Percentiles rank a stretch among this genome's conserved stretches.
phyloP scores from a whole-genome alignment of 305 asterid species.

The Coffea humblotiana region DNA sequence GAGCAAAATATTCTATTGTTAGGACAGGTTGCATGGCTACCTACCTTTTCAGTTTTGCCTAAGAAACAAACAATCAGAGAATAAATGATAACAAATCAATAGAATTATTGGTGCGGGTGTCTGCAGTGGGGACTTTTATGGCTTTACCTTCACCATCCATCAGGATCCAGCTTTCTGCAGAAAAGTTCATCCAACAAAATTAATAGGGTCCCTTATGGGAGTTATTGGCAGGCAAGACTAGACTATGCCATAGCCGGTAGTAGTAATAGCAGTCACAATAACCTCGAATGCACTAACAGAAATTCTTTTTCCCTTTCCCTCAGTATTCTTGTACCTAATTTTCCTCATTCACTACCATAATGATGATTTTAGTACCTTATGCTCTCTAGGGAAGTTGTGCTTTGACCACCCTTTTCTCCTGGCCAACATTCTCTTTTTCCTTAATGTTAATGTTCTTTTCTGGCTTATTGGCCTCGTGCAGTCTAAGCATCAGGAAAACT shows the following conservation, averaged over 20 bases:
- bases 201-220: slow-evolving; percentile 1
- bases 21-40: background rate
- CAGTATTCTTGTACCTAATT: slow-evolving; percentile 60
- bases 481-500: slow-evolving; percentile 83
- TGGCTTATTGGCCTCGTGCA: slow-evolving; percentile 70
- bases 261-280: slow-evolving; percentile 15
- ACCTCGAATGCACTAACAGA: slow-evolving; percentile 59
- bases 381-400: slow-evolving; percentile 71
- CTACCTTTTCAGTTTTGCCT: too few relatives aligned
- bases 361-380: slow-evolving; percentile 21
- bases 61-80: too few relatives aligned
- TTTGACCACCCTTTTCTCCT: slow-evolving; percentile 64
- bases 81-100: background rate
- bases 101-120: slow-evolving; percentile 2
- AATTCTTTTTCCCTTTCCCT: slow-evolving; percentile 66
- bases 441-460: slow-evolving; percentile 74
- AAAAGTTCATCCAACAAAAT: too few relatives aligned
- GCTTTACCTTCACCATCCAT: background rate
- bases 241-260: slow-evolving; percentile 8
- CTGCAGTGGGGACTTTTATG: background rate
- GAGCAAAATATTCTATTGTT: background rate
- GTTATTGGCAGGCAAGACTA: background rate
- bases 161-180: background rate
- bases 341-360: slow-evolving; percentile 51
- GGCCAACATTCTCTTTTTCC: slow-evolving; percentile 67